These are phyloP conservation scores for Penicillium egyptiacum DNA, from an alignment of 495 filamentous ascomycete genomes.

Conservation along the genomic window DNA sequence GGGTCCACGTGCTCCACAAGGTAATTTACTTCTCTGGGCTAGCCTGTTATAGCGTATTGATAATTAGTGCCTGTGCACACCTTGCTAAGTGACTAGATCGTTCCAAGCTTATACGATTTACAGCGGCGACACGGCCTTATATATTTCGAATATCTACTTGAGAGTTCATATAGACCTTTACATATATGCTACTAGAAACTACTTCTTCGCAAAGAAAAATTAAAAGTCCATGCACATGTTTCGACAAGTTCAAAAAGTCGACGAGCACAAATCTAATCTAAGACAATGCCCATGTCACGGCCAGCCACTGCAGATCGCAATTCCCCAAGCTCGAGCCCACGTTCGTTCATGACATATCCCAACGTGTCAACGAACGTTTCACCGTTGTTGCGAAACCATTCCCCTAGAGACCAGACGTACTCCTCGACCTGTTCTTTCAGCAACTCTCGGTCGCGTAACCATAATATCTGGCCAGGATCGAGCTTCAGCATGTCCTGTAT, in stretches of 20 bases:
- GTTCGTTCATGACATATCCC: conserved; percentile 45
- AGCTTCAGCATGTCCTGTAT: conserved; percentile 68
- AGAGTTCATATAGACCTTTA: no score
- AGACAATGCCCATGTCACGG: conserved; percentile 33
- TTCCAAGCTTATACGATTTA: background rate
- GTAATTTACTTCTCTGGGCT: conserved; percentile 7
- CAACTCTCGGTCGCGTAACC: conserved; percentile 53
- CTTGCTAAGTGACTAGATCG: background rate
- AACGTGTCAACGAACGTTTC: conserved; percentile 58
- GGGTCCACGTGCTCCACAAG: conserved; percentile 12
- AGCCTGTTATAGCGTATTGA: conserved; percentile 4
- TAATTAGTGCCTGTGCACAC: background rate
- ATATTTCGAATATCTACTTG: background rate
- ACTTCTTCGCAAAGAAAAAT: no score
- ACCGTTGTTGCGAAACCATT: conserved; percentile 65
- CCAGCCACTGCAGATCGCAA: conserved; percentile 31
- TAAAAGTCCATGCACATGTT: background rate
- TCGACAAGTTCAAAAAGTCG: background rate
- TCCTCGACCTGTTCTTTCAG: conserved; percentile 55
- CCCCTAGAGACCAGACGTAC: conserved; percentile 51
- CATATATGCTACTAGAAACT: no score
- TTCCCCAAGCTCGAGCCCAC: conserved; percentile 39
- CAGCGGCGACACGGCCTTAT: background rate
- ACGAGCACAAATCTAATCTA: conserved; percentile 9
- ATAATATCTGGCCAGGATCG: conserved; percentile 57